Base-by-base conservation (phyloP, 202 grass and related monocot genomes). In the Elaeis oleifera region DNA sequence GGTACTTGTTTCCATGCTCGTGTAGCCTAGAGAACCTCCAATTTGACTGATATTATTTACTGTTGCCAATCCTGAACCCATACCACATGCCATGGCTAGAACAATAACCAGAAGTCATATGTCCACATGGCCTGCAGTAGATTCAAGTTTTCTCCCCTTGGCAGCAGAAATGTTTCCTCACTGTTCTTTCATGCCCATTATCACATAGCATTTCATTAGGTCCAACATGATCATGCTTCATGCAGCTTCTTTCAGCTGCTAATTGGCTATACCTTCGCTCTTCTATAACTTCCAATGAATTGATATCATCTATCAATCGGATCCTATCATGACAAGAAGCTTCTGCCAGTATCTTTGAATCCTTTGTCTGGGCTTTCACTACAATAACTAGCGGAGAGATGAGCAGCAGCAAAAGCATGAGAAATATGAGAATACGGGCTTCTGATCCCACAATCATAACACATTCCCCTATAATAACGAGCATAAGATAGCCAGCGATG, bases 41-140 rank as follows among this genome's bases (percentile, higher is more conserved):
- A 96, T 96, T 72, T 96, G 91, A 50, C 87, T 80, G 58, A 96
- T 85, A 27, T 90, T 96, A 76, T 96, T 90, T 56, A 96, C 81
- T 1, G 91, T 96, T n/a, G 87, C 91, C 0, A 96, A 70, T 16
- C 91, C 91, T 28, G 87, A 96, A 5, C 87, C 91, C 91, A 96
- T 96, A 16, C 87, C 87, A 3, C 91, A 96, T 15, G 91, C 74
- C 91, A 91, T 91, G 8, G 87, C 68, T 0, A 89, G 16, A 31
- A 96, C 6, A 96, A 79, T 26, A 96, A 65, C 91, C 91, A 90
- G 65, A 96, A 96, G 61, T 96, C 54, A 2, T 70, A 54, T 26
- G 81, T 85, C 14, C 71, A 59, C 81, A 91, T 81, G 32, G 87
- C 84, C 76, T 96, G 76, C 21, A 87, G 49, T 4, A 85, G 17